Percentiles rank a stretch among this genome's conserved stretches.
Evolutionary conservation across 2,329 filamentous ascomycete genomes (phyloP).

Genomic region (Seiridium cupressi): DNA sequence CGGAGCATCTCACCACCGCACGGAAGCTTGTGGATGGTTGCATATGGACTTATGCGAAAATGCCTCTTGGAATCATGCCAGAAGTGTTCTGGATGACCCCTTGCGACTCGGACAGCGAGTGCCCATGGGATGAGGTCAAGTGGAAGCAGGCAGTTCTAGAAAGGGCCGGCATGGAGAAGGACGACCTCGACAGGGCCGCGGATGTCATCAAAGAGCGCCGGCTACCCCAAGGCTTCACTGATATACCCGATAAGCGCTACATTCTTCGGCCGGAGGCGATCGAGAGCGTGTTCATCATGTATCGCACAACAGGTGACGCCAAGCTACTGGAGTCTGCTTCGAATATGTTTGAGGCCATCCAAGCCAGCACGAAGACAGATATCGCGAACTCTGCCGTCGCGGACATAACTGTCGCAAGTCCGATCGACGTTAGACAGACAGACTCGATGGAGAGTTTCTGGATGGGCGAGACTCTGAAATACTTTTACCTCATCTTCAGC

Average conservation of each 20-base stretch:
- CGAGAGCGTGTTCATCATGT: constrained; percentile 26
- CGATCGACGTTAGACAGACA: constrained; percentile 10
- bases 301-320: constrained; percentile 19
- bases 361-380: constrained; percentile 19
- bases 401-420: constrained; percentile 18
- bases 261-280: constrained; percentile 27
- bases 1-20: constrained; percentile 41
- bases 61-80: constrained; percentile 51
- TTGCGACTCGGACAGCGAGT: constrained; percentile 28
- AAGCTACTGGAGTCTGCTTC: constrained; percentile 22
- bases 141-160: constrained; percentile 24
- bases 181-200: not conserved
- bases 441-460: constrained; percentile 21
- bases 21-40: constrained; percentile 48
- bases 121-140: constrained; percentile 24
- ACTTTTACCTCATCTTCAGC: constrained; percentile 13
- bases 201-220: constrained; percentile 8
- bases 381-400: constrained; percentile 22
- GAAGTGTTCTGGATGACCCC: constrained; percentile 43
- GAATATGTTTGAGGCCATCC: constrained; percentile 24
- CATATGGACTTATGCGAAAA: constrained; percentile 47
- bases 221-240: constrained; percentile 21
- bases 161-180: constrained; percentile 10
- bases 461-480: constrained; percentile 14
- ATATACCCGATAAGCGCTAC: constrained; percentile 20